Conservation (phyloP, 2,329 filamentous ascomycete genomes). For the Taxawa tesnikishii region DNA sequence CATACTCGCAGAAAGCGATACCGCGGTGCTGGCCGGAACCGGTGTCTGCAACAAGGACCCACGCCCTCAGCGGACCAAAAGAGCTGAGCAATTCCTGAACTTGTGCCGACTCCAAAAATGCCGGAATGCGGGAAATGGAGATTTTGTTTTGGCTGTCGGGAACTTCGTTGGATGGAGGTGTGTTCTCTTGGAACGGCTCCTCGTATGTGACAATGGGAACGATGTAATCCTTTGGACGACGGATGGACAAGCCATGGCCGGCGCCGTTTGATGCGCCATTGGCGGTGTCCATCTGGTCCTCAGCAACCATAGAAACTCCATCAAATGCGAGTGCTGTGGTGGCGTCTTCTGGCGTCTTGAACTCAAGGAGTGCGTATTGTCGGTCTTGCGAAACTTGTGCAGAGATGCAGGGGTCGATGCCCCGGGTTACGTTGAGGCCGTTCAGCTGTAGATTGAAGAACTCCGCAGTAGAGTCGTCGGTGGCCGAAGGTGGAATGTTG, state of each 20-base stretch:
- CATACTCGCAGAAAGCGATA: conserved; percentile 93
- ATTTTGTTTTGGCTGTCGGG: conserved; percentile 93
- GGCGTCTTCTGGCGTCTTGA: conserved; percentile 74
- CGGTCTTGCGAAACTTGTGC: conserved; percentile 71
- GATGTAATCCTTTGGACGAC: conserved; percentile 92
- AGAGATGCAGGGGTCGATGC: conserved; percentile 70
- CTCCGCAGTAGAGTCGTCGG: conserved; percentile 60
- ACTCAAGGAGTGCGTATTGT: conserved; percentile 79
- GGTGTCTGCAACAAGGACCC: conserved; percentile 77
- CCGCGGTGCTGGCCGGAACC: conserved; percentile 72
- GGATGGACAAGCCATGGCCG: conserved; percentile 55
- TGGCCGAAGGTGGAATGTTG: conserved; percentile 63
- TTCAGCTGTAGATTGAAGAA: conserved; percentile 98
- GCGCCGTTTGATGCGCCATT: conserved; percentile 43
- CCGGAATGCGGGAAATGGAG: conserved; percentile 77
- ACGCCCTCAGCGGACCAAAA: conserved; percentile 88
- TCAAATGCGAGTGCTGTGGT: conserved; percentile 86
- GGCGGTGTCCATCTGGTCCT: conserved; percentile 39
- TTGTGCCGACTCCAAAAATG: conserved; percentile 81
- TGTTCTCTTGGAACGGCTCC: conserved; percentile 59
- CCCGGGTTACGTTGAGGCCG: conserved; percentile 82
- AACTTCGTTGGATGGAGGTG: conserved; percentile 68
- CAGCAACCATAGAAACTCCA: conserved; percentile 75
- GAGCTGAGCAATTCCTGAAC: conserved; percentile 80
- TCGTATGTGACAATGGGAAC: conserved; percentile 70